Evolutionary conservation across 164 flowering plant species (phyloP), one percentile per base, ranked within the genome.

Genomic region (Brasenia schreberi): DNA sequence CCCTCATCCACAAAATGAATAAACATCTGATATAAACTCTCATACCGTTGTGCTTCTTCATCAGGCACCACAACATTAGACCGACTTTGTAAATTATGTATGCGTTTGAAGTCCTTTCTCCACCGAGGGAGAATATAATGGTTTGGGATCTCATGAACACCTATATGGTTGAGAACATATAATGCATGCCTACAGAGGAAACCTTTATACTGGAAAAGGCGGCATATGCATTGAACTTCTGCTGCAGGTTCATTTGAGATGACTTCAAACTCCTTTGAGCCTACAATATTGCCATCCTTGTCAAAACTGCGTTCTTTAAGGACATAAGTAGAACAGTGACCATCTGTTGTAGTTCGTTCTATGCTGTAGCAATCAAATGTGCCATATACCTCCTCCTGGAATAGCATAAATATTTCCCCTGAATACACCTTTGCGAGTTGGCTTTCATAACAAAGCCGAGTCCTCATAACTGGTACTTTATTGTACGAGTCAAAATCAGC

Each of bases 401-500:
- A 65, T 49, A 18, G 49, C 59, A 49, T 5, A 49, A 65, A 65
- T 18, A 65, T 65, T 45, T 45, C 59, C 45, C 59, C 19, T 5
- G 67, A 44, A 65, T 65, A 65, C 6, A 23, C 19, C 23, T 18
- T 18, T 5, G 67, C 67, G 0, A 39, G 59, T 19, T 65, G 67
- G 14, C 19, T 19, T 52, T 65, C 67, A 53, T 44, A 44, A 17
- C 33, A 19, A 19, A 33, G 19, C 11, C 39, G 23, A n/a, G 72
- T 70, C 68, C 52, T 70, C 42, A 70, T 23, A 0, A 49, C 19
- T 19, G 68, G 68, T 5, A 9, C 18, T 44, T 19, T 61, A 45
- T 49, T 19, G 18, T 44, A 16, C 18, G 65, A 65, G 44, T 60
- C 65, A 27, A 65, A 65, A 61, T 70, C 72, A 7, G 68, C 68